Conservation (phyloP, 495 filamentous ascomycete genomes). For the Lepraria neglecta region DNA sequence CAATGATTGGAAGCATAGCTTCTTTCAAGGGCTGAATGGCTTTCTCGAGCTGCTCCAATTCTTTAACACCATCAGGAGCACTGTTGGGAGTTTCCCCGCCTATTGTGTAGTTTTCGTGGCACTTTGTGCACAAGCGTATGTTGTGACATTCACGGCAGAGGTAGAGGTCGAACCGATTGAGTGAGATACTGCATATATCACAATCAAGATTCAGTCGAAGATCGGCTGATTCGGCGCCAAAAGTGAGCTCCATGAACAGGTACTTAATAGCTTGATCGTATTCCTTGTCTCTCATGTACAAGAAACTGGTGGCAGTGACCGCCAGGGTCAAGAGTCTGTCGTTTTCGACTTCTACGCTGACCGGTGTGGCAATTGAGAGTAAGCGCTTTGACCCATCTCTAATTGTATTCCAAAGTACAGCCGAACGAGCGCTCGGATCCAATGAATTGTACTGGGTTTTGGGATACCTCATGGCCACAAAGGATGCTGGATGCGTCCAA, state of each 20-base stretch:
- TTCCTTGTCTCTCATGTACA: slow-evolving; percentile 1
- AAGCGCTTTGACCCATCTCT: neutral
- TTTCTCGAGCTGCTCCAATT: slow-evolving; percentile 1
- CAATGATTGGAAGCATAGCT: slow-evolving; percentile 2
- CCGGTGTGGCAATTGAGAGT: neutral
- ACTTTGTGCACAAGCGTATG: neutral
- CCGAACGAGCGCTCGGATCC: neutral
- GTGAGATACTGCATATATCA: neutral
- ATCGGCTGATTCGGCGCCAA: slow-evolving; percentile 2
- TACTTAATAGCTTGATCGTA: neutral
- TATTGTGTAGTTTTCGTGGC: neutral
- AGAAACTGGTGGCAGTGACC: neutral
- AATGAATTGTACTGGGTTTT: neutral
- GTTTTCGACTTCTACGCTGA: neutral
- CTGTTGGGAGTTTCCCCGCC: neutral
- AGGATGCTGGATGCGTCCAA: neutral
- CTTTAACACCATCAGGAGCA: neutral
- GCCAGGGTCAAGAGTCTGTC: slow-evolving; percentile 1
- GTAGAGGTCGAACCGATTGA: slow-evolving; percentile 6
- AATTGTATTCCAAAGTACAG: neutral
- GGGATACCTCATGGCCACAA: neutral
- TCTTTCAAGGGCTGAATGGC: neutral
- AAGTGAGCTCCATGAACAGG: slow-evolving; percentile 3
- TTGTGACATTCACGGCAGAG: slow-evolving; percentile 1
- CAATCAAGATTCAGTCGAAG: slow-evolving; percentile 5